phyloP scores from a whole-genome alignment of 2,329 filamentous ascomycete species.

The Fusarium napiforme region DNA sequence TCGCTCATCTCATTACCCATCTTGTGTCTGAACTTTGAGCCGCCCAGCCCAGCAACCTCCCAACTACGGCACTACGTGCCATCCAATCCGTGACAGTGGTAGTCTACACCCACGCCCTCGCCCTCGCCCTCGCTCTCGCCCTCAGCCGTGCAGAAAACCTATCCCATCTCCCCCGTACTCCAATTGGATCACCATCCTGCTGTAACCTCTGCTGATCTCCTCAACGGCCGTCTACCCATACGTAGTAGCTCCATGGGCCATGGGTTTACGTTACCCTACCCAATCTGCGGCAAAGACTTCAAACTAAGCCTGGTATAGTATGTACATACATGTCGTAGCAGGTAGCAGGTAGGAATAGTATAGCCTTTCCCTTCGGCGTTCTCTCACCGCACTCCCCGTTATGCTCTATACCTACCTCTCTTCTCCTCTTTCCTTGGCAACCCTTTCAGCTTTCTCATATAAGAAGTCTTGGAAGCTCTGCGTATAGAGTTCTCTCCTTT shows the following conservation, averaged over 20 bases:
- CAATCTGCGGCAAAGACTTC: slow-evolving; percentile 27
- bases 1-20: slow-evolving; percentile 23
- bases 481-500: slow-evolving; percentile 1
- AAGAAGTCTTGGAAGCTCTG: slow-evolving; percentile 37
- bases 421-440: slow-evolving; percentile 29
- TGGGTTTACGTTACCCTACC: slow-evolving; percentile 21
- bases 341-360: background rate
- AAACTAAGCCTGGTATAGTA: slow-evolving; percentile 21
- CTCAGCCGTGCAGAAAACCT: slow-evolving; percentile 17
- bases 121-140: slow-evolving; percentile 39
- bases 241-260: slow-evolving; percentile 27
- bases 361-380: background rate
- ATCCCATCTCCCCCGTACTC: slow-evolving; percentile 2
- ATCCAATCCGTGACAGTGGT: slow-evolving; percentile 20
- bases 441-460: slow-evolving; percentile 31
- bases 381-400: slow-evolving; percentile 37
- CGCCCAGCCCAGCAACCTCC: slow-evolving; percentile 9
- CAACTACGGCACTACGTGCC: background rate
- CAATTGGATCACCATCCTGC: slow-evolving; percentile 21
- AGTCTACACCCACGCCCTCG: slow-evolving; percentile 37
- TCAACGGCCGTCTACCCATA: slow-evolving; percentile 33
- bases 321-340: slow-evolving; percentile 8
- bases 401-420: slow-evolving; percentile 27
- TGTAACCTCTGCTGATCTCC: slow-evolving; percentile 40
- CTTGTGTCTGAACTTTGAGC: slow-evolving; percentile 31